Conservation (phyloP, 768 basidiomycete genomes). For the Rhodosporidiobolus sp. region DNA sequence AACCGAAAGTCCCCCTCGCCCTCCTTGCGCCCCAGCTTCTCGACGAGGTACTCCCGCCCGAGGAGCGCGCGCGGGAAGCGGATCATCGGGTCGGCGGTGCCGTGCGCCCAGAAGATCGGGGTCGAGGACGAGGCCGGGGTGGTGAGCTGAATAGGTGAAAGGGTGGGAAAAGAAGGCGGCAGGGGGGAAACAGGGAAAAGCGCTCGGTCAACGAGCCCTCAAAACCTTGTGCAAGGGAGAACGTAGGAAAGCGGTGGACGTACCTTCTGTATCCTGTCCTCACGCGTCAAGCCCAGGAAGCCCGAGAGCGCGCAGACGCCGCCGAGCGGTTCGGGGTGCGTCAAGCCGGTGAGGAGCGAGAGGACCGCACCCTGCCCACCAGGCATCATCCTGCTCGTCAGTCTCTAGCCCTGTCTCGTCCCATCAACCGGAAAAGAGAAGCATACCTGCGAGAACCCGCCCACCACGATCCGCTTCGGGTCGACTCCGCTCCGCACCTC, state of each 20-base stretch:
- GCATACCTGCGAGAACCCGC: slow-evolving; percentile 22
- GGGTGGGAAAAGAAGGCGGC: slow-evolving; percentile 20
- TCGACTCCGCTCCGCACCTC: slow-evolving; percentile 71
- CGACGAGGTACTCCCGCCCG: slow-evolving; percentile 35
- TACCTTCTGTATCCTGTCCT: slow-evolving; percentile 21
- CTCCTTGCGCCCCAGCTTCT: slow-evolving; percentile 55
- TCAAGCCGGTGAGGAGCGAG: slow-evolving; percentile 17
- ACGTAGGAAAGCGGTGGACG: background rate
- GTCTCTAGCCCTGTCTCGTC: background rate
- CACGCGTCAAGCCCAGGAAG: slow-evolving; percentile 17
- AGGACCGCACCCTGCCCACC: slow-evolving; percentile 17
- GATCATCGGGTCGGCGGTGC: slow-evolving; percentile 15
- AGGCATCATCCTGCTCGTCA: no score
- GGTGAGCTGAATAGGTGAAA: slow-evolving; percentile 59
- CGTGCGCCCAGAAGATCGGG: slow-evolving; percentile 25
- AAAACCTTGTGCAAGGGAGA: background rate
- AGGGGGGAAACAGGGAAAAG: background rate
- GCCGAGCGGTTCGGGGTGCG: slow-evolving; percentile 4
- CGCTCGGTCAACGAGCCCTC: no score
- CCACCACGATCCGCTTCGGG: slow-evolving; percentile 53
- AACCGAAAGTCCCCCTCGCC: slow-evolving; percentile 51
- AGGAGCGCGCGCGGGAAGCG: background rate
- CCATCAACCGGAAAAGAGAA: background rate
- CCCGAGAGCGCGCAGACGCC: slow-evolving; percentile 11
- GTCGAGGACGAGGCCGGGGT: slow-evolving; percentile 44